These are phyloP conservation scores for Neurospora sp. DNA, from an alignment of 495 filamentous ascomycete species.

Conservation along the genomic window DNA sequence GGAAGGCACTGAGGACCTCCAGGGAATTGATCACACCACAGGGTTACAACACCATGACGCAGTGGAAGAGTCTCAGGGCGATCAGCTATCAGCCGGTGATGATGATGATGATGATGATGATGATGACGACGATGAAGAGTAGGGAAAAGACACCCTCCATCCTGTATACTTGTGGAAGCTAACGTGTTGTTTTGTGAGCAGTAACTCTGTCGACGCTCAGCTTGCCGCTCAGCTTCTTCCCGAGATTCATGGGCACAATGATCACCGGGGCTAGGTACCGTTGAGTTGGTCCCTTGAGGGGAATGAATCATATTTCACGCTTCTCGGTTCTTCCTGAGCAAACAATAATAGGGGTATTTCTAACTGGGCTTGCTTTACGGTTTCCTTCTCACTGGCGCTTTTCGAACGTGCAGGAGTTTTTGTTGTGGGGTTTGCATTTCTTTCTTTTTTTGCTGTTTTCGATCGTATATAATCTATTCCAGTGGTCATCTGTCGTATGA, in stretches of 20 bases:
- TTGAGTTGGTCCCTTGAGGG: too few species aligned
- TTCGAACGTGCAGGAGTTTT: not conserved
- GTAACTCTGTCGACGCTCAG: conserved; percentile 5
- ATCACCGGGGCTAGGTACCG: not conserved
- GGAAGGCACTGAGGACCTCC: not conserved
- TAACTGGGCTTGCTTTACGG: not conserved
- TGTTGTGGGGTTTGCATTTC: not conserved
- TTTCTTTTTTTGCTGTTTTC: not conserved
- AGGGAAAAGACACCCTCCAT: not conserved
- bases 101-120: not conserved
- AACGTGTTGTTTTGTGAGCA: not conserved
- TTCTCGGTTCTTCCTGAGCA: not conserved
- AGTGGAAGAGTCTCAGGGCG: not conserved
- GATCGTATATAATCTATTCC: not conserved
- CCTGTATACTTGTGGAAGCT: not conserved
- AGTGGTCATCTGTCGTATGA: not conserved
- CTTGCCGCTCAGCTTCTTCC: conserved; percentile 15
- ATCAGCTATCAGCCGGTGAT: not conserved
- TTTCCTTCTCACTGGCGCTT: not conserved
- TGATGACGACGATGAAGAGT: not conserved
- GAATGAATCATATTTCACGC: too few species aligned
- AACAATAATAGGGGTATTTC: not conserved
- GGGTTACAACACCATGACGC: not conserved
- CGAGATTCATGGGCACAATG: conserved; percentile 6
- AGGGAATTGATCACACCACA: not conserved